Base-by-base conservation (phyloP, 495 filamentous ascomycete species). In the Echria macrotheca region DNA sequence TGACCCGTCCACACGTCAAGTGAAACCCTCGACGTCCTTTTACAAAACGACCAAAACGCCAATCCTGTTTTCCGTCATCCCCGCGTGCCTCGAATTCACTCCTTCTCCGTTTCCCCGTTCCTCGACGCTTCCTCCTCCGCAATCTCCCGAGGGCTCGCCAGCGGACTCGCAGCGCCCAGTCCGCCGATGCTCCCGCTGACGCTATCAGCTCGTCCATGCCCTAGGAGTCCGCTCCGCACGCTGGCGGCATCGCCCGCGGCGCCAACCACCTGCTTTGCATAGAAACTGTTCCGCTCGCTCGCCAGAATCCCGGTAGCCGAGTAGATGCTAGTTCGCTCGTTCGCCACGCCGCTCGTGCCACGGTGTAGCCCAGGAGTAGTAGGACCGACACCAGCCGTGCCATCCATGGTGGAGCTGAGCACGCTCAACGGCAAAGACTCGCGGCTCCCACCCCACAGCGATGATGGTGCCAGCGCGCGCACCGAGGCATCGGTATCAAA, bases 401-500 rank as follows among this genome's bases (percentile, higher is more conserved):
- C 60, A 32, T 80, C 84, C 46, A 87, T 74, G 52, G 81, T 91
- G 6, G 83, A 81, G 49, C 87, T 93, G 11, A 98, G 78, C 1
- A 96, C 82, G 62, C 87, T 94, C 22, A 98, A 69, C 1, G 93
- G 93, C 2, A 98, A 73, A 22, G 83, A 88, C 62, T 98, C 93
- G 40, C 78, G 75, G 56, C 86, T 91, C 15, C 91, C 91, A 15
- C 93, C 93, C 74, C 89, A 98, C 1, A 96, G 69, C 0, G 89
- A 95, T 0, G 89, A 94, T 0, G 93, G 93, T 1, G 93, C 88
- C 19, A 98, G 76, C 2, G 89, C 93, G 35, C 93, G 88, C 14
- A 96, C 85, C 0, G 90, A 96, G 2, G 94, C 94, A 65, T 97
- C 91, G 0, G 94, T 97, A 65, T 98, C 93, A 58, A 96, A 77